A percentile compares a stretch with the other conserved stretches of the same genome.
Evolutionary conservation across 441 rosid species (phyloP).

Genomic region (Sinapis alba): DNA sequence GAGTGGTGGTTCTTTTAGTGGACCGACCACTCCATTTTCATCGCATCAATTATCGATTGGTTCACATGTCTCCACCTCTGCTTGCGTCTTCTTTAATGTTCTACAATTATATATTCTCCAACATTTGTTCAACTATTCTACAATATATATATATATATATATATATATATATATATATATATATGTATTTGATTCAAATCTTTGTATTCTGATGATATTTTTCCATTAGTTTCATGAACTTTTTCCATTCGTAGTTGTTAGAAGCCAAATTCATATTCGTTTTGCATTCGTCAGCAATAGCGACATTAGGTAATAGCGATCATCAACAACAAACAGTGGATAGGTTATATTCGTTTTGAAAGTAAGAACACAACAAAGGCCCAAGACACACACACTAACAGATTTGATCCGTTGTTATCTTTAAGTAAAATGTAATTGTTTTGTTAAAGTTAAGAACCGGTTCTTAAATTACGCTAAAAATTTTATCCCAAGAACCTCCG

Average conservation of each 20-base stretch:
- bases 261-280: neutral
- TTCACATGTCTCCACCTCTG: constrained; percentile 31
- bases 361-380: no score
- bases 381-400: no score
- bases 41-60: constrained; percentile 38
- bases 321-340: neutral
- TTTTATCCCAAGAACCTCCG: no score
- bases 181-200: neutral
- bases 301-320: neutral
- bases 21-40: constrained; percentile 34
- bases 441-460: no score
- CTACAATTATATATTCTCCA: neutral
- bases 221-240: neutral
- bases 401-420: no score
- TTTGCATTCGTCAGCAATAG: neutral
- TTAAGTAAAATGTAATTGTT: no score
- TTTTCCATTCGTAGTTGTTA: neutral
- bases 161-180: no score
- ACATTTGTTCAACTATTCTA: neutral
- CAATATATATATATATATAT: neutral
- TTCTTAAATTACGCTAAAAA: no score
- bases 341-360: no score
- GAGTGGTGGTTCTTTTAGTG: constrained; percentile 30
- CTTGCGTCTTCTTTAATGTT: neutral
- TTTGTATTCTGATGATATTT: neutral